Base-by-base conservation (phyloP, 306 rosid species). In the Dalbergia oliveri region DNA sequence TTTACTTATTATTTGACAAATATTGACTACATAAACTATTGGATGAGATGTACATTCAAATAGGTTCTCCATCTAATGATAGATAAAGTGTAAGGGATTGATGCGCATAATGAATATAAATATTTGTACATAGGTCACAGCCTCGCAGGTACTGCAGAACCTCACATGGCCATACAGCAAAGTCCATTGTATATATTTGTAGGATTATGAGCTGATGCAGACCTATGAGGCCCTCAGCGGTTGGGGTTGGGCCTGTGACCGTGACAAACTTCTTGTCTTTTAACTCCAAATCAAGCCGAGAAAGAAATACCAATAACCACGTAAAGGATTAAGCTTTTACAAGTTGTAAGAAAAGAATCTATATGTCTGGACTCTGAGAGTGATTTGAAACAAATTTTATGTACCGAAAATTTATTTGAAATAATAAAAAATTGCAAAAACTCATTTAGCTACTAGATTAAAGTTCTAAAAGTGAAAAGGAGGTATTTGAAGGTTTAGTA, bases 261-360 rank as follows among this genome's bases (percentile, higher is more conserved):
- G 81, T 50, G n/a, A 60, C 39, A 76, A 66, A 69, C 53, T 13
- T 69, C 56, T 78, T 72, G 18, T 59, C 57, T 68, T 78, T 47
- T 65, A 65, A 69, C 6, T 43, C 11, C 11, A 35, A 47, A 57
- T 45, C 1, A 68, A 78, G 56, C 4, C 37, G 10, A 41, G 45
- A 60, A 77, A 61, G 71, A 78, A 78, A 69, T 63, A 60, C 50
- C 51, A 31, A 6, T 33, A 43, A 18, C 57, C 84, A 86, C 69
- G 87, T 73, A 75, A 86, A 80, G 85, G 75, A 83, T 86, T 86
- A 58, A 59, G 31, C 89, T 86, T 86, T 79, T 79, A 66, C 75
- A 23, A 41, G 26, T 5, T 63, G 53, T 79, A 86, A 79, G 89
- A 60, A 79, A 86, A 76, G 89, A 83, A 86, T 86, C 77, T 74